Base-by-base conservation (phyloP, 768 basidiomycete species). In the Vararia minispora region DNA sequence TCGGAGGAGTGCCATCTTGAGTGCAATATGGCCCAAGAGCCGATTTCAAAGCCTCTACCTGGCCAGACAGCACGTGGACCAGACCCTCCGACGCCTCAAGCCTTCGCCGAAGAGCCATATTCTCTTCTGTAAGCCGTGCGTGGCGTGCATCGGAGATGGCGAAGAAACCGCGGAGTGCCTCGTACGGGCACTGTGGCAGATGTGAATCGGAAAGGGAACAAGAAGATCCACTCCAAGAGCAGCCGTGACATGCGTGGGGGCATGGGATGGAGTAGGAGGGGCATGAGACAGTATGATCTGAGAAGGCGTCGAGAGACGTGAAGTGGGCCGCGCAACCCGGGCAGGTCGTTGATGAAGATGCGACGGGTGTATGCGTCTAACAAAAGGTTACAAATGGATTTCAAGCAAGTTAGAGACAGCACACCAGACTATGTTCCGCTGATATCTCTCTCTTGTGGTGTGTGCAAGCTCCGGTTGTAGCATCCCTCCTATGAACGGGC, bases 11-110 rank as follows among this genome's bases (percentile, higher is more conserved):
- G 41, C 35, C 48, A 22, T 63, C 64, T 17, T 63, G 55, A 17
- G 60, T 54, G 49, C 66, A 74, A 78, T 78, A 79, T 0, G 76
- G 84, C 0, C 81, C 82, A 12, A 90, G 55, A 5, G 69, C 72
- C n/a, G 49, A 57, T 51, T 69, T 73, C 23, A 75, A 63, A 6
- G 59, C 58, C 8, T 63, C 60, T 52, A 86, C 61, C 44, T 90
- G 84, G 27, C 62, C 66, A 35, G 65, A 65, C 51, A 76, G 59
- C 4, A 56, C 54, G 22, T 68, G 64, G 17, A 80, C 52, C 2
- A 66, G 57, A 12, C 65, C 66, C 51, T 87, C 83, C 16, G 85
- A 57, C 0, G 65, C 63, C 10, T 73, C 69, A 7, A 84, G 60
- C 23, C 69, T 68, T 44, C 69, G 65, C 20, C 73, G 71, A 13